A percentile compares a stretch with the other conserved stretches of the same genome.
Conservation (phyloP, 78 protist genomes). For the Dictyostelium capitatum region DNA sequence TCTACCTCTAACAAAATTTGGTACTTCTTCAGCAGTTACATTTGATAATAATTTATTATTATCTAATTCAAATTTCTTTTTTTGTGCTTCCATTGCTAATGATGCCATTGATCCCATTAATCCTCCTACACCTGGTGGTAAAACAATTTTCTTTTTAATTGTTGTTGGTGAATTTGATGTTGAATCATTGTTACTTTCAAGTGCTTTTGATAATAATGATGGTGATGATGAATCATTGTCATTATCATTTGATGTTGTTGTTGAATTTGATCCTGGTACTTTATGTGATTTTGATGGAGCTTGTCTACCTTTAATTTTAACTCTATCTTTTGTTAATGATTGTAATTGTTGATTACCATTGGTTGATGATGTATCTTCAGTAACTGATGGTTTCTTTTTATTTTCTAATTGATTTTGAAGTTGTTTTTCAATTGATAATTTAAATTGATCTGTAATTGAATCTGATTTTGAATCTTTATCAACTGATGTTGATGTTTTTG, state of each 20-base stretch:
- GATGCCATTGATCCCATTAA: conserved; percentile 69
- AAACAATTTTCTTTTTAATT: conserved; percentile 20
- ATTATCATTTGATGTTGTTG: not conserved
- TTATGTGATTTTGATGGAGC: conserved; percentile 34
- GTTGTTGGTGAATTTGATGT: not conserved
- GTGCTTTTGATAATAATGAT: conserved; percentile 52
- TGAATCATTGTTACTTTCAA: not conserved
- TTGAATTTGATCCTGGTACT: not conserved
- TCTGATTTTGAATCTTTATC: not conserved
- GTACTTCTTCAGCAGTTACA: not conserved
- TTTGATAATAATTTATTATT: conserved; percentile 14
- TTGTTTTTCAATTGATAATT: conserved; percentile 48
- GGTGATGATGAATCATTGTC: not conserved
- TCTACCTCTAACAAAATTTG: conserved; percentile 59
- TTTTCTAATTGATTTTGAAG: conserved; percentile 28
- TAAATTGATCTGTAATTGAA: conserved; percentile 38
- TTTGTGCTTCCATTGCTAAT: conserved; percentile 71
- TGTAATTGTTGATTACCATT: conserved; percentile 3
- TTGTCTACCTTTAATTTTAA: conserved; percentile 48
- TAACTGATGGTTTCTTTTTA: not conserved
- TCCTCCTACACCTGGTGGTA: conserved; percentile 42
- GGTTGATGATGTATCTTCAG: not conserved
- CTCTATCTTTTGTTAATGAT: conserved; percentile 44
- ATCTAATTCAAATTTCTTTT: conserved; percentile 46
- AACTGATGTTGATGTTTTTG: not conserved